Evolutionary conservation across 2,329 filamentous ascomycete species (phyloP), one percentile per base, ranked within the genome.

Genomic region (Amesomyces nigricolor): DNA sequence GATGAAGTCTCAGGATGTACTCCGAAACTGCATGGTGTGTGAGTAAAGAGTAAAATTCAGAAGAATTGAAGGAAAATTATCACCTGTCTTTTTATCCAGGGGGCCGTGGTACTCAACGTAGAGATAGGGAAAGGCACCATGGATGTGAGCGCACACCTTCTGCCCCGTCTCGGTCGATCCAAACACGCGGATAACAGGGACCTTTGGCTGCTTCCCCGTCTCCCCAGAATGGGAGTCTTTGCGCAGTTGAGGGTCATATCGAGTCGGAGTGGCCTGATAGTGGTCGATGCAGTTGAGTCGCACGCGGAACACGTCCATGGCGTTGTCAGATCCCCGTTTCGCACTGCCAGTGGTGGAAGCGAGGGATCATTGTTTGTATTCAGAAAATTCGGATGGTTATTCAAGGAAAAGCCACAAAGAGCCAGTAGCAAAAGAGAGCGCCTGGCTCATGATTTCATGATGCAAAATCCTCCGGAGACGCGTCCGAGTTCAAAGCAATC

Each of bases 241-340:
- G 59, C 86, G 83, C 61, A 96, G 78, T 59, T 83, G 79, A 60
- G 91, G 90, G 71, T 97, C 91, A 69, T 94, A 86, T 62, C 80
- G 79, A 49, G 90, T 88, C 16, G 91, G 88, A 10, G 78, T 78
- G 40, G 86, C 82, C 73, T 96, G 91, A 71, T 97, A 99, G 70
- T 94, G 86, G 72, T 99, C 94, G 74, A 99, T 86, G 75, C 90
- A 96, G 70, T 99, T 96, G 67, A 99, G 77, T 65, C 91, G 88
- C 68, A 99, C 85, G 64, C 89, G 87, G 74, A 99, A 97, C 63
- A 82, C 77, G 66, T 90, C 86, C 86, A 75, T 75, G 62, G 58
- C 53, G 30, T n/a, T n/a, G 50, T 32, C 26, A 40, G 47, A 42
- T 43, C 26, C 47, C 47, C 9, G 48, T 17, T 39, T 49, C 46